These are phyloP conservation scores for Cyberlindnera misumaiensis DNA, from an alignment of 805 yeast genomes.

Conservation along the genomic window DNA sequence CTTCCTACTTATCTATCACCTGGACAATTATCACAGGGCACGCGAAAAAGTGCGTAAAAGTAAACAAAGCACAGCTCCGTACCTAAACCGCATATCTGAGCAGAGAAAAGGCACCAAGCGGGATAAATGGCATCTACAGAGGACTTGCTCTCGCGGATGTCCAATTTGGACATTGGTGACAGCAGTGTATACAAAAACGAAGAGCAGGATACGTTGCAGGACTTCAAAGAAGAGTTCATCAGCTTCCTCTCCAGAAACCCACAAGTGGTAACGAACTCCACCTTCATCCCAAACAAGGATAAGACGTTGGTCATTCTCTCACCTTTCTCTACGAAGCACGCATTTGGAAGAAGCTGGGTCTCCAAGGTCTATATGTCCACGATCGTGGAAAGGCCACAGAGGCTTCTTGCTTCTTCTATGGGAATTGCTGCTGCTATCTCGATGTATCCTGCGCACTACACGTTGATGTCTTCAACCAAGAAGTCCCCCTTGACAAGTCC, in stretches of 20 bases:
- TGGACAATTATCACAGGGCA: too few species aligned
- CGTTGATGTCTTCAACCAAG: slow-evolving; percentile 39
- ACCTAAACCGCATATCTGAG: too few species aligned
- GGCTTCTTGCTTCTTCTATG: slow-evolving; percentile 67
- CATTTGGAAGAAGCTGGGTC: slow-evolving; percentile 73
- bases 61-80: too few species aligned
- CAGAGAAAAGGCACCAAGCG: too few species aligned
- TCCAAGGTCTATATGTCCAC: slow-evolving; percentile 57
- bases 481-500: slow-evolving; percentile 43
- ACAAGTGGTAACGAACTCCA: slow-evolving; percentile 27
- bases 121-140: background rate
- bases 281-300: slow-evolving; percentile 33
- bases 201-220: slow-evolving; percentile 25
- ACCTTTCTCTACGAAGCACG: slow-evolving; percentile 65
- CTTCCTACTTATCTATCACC: too few species aligned
- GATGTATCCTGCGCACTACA: slow-evolving; percentile 55
- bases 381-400: slow-evolving; percentile 78
- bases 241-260: slow-evolving; percentile 36
- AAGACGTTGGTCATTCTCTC: slow-evolving; percentile 58
- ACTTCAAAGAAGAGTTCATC: slow-evolving; percentile 37
- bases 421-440: slow-evolving; percentile 74
- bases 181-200: slow-evolving; percentile 4
- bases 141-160: slow-evolving; percentile 13
- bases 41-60: too few species aligned
- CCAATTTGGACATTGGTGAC: slow-evolving; percentile 15